Conservation (phyloP, 768 basidiomycete genomes). For the Rubroboletus satanas region DNA sequence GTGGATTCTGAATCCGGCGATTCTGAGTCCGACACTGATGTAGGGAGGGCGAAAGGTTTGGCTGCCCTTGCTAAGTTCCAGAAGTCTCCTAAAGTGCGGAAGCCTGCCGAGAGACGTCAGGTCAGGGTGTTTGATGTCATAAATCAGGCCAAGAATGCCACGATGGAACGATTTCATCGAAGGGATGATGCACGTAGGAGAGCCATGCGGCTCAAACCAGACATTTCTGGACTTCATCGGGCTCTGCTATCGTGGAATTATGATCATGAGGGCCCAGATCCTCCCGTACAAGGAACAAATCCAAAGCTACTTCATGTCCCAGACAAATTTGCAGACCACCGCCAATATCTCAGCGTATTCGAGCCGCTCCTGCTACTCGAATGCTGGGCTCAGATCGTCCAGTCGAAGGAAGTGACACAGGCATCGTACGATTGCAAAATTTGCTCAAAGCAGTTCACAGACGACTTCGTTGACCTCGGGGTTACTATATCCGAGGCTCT, state of each 20-base stretch:
- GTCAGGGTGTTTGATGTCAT: conserved; percentile 61
- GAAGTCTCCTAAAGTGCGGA: conserved; percentile 56
- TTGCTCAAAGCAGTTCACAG: conserved; percentile 62
- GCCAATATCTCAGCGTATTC: conserved; percentile 71
- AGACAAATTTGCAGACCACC: conserved; percentile 57
- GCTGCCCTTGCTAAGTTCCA: conserved; percentile 57
- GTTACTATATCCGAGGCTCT: conserved; percentile 54
- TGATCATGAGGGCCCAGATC: conserved; percentile 57
- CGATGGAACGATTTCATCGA: conserved; percentile 48
- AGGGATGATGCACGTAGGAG: conserved; percentile 59
- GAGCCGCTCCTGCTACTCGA: conserved; percentile 85
- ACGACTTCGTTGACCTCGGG: conserved; percentile 83
- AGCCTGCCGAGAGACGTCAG: conserved; percentile 55
- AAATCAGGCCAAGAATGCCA: conserved; percentile 37
- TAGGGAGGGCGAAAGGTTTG: conserved; percentile 41
- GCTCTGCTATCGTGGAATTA: conserved; percentile 85
- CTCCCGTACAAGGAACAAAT: conserved; percentile 46
- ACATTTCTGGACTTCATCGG: conserved; percentile 75
- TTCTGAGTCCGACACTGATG: conserved; percentile 46
- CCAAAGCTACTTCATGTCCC: conserved; percentile 48
- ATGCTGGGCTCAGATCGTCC: conserved; percentile 83
- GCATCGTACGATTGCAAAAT: conserved; percentile 61
- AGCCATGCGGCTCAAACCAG: conserved; percentile 73
- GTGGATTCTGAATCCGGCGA: conserved; percentile 40
- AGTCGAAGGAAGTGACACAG: conserved; percentile 66